Base-by-base conservation (phyloP, 345 rosid genomes). In the Acer saccharum region DNA sequence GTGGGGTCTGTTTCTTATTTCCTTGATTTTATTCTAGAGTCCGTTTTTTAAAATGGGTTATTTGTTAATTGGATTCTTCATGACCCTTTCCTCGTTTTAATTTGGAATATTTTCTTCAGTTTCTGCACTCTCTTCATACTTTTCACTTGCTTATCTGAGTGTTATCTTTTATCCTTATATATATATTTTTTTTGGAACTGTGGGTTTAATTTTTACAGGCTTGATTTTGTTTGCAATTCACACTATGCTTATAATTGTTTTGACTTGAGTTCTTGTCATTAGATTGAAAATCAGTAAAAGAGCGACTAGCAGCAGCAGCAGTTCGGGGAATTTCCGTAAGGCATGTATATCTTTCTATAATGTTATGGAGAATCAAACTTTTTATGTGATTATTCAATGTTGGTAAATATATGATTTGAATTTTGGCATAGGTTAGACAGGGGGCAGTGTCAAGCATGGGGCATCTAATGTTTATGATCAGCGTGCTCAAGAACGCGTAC, bases 401-500 rank as follows among this genome's bases (percentile, higher is more conserved):
- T 71, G 14, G 64, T 62, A 20, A 54, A 74, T 13, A 62, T 63
- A 9, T 69, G 18, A 14, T 55, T 82, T 32, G 43, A 35, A 77
- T 81, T 84, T 81, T 80, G 48, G 68, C 75, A 1, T 84, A 18
- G 77, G 79, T 75, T 82, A 89, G 93, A 64, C 84, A 69, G 68
- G 81, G 80, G 84, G 84, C 77, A 69, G 84, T 46, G 69, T 65
- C 44, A 80, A 58, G 76, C 76, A 39, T 75, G 72, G 43, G 69
- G 77, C 75, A 66, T 18, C 85, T 65, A 67, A 72, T 69, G 92
- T 83, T 69, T 84, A 85, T 77, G 84, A 84, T 81, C 85, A 72
- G 71, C 87, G 84, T 69, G 83, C 94, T 72, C 83, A 81, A 70
- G 90, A 90, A 69, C 87, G 88, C 3, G 86, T 91, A 54, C 86